Evolutionary conservation across 441 rosid genomes (phyloP).

Genomic region (Cnidoscolus chayamansa): DNA sequence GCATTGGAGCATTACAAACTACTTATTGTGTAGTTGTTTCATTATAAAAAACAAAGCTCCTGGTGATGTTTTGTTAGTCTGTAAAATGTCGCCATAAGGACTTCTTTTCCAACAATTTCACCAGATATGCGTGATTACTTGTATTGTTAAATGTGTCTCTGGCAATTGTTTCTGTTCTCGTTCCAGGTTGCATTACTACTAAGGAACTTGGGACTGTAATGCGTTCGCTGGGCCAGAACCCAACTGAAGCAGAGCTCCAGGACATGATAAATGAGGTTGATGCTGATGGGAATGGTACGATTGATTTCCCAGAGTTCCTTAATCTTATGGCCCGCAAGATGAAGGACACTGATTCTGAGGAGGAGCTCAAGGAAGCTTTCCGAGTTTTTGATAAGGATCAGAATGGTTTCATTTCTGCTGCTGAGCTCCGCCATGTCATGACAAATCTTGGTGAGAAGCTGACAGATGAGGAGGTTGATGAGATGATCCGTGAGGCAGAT

Average conservation of each 20-base stretch:
- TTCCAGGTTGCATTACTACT: conserved; percentile 54
- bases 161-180: neutral
- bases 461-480: conserved; percentile 54
- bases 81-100: neutral
- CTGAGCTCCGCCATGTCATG: conserved; percentile 51
- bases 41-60: neutral
- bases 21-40: neutral
- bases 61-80: neutral
- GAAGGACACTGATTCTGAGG: conserved; percentile 55
- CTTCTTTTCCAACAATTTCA: neutral
- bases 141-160: neutral
- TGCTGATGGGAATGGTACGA: conserved; percentile 62
- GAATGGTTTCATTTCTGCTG: conserved; percentile 48
- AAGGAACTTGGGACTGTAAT: conserved; percentile 67
- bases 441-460: conserved; percentile 54
- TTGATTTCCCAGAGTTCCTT: conserved; percentile 57
- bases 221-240: conserved; percentile 66
- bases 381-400: conserved; percentile 52
- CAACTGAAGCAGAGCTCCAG: conserved; percentile 67
- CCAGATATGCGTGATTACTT: neutral
- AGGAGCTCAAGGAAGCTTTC: conserved; percentile 52
- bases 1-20: neutral
- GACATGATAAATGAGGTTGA: conserved; percentile 67
- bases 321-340: conserved; percentile 60
- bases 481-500: conserved; percentile 54